Conservation (phyloP, 2,329 filamentous ascomycete species). For the Claviceps arundinis region DNA sequence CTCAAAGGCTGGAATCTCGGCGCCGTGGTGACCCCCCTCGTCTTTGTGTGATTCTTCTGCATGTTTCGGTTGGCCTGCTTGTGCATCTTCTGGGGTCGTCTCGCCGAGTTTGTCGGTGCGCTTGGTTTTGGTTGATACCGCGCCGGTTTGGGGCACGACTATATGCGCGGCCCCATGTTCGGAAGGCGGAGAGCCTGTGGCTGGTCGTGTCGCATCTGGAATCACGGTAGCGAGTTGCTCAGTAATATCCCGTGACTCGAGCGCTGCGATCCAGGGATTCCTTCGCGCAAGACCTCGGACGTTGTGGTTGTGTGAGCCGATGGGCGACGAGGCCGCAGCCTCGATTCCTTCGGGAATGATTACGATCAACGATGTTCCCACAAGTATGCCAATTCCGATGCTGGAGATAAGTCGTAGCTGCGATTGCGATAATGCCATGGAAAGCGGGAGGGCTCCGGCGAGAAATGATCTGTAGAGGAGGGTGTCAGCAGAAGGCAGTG, state of each 20-base stretch:
- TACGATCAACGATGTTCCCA: slow-evolving; percentile 89
- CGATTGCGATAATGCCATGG: slow-evolving; percentile 73
- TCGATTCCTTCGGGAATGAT: slow-evolving; percentile 97
- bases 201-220: slow-evolving; percentile 1
- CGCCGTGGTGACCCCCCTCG: slow-evolving; percentile 11
- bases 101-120: neutral
- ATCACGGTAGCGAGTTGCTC: slow-evolving; percentile 11
- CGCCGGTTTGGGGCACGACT: neutral
- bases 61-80: slow-evolving; percentile 7
- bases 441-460: slow-evolving; percentile 79
- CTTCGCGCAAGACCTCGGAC: slow-evolving; percentile 19
- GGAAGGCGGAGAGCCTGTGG: neutral
- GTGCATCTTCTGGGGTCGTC: neutral
- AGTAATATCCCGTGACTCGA: slow-evolving; percentile 13
- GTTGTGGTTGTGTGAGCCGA: slow-evolving; percentile 25
- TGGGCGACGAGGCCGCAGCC: slow-evolving; percentile 55
- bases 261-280: slow-evolving; percentile 17
- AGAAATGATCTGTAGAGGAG: slow-evolving; percentile 66
- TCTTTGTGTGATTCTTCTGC: slow-evolving; percentile 20
- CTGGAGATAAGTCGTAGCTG: slow-evolving; percentile 84
- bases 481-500: neutral
- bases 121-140: neutral
- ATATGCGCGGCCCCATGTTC: neutral
- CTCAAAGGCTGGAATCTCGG: slow-evolving; percentile 52
- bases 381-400: slow-evolving; percentile 83